Conservation (phyloP, 768 basidiomycete species). For the Agrocybe praecox region DNA sequence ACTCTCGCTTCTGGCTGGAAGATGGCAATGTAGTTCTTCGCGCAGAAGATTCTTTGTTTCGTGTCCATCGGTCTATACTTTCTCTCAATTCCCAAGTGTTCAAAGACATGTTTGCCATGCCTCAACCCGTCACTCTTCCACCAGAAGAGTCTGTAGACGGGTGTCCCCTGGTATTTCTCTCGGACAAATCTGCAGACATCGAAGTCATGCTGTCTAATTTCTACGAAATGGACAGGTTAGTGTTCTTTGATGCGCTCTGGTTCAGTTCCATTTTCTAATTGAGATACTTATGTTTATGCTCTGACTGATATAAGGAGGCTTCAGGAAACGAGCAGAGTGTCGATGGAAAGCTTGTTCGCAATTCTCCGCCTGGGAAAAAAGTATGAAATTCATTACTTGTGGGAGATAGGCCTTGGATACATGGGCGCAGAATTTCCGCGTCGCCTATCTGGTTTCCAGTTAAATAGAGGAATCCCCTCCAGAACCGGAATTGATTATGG, state of each 20-base stretch:
- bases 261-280: too few species aligned
- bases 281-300: background rate
- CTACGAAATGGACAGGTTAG: background rate
- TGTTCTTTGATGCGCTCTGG: too few species aligned
- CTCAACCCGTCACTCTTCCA: background rate
- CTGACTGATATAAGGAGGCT: too few species aligned
- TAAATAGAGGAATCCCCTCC: background rate
- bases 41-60: slow-evolving; percentile 3
- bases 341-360: background rate
- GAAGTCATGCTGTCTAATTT: background rate
- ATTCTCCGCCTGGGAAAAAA: background rate
- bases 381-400: background rate
- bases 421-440: background rate
- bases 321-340: too few species aligned
- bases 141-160: background rate
- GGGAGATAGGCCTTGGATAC: background rate
- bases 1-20: slow-evolving; percentile 8
- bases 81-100: slow-evolving; percentile 1
- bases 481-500: background rate
- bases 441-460: background rate
- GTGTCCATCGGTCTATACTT: slow-evolving; percentile 9
- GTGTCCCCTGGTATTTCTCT: background rate
- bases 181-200: background rate
- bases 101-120: slow-evolving; percentile 3
- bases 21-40: slow-evolving; percentile 14